Base-by-base conservation (phyloP, 139 green algal species). In the Zygnema circumcarinatum region DNA sequence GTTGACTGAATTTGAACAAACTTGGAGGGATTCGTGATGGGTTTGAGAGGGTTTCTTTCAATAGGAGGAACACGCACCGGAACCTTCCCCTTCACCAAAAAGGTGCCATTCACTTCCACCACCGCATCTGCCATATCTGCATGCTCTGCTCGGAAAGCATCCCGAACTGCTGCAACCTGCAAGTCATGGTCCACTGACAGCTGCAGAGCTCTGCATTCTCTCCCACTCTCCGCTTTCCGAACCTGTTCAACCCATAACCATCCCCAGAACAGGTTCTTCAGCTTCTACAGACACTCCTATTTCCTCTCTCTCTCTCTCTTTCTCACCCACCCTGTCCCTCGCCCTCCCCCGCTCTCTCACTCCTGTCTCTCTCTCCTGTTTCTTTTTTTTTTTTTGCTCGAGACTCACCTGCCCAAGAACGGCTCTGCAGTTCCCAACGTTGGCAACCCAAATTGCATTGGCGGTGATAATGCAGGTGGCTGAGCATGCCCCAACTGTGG, bases 121-220 rank as follows among this genome's bases (percentile, higher is more conserved):
- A 86, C 79, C n/a, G 79, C 79, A 41, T 86, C 79, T 0, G 79
- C 38, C 79, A 76, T 86, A 68, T 86, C 79, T 0, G 42, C 79
- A 38, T 86, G 79, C 52, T 86, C 79, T 39, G 31, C 52, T 0
- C 53, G 52, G 52, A 86, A 86, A 39, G 62, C 74, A 39, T 86
- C 79, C 16, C 79, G 42, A 25, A 86, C 36, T 2, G 47, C n/a
- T 1, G 39, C 29, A 25, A 76, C 42, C 22, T 78, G 35, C 1
- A 86, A 38, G 52, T 86, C 67, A 68, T 86, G 79, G 29, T 86
- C 79, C 79, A 86, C 79, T n/a, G 79, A 86, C 29, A 86, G 52
- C 53, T 86, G 79, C 25, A 86, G 22, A 3, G 79, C 41, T 0
- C 79, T 21, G 32, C 79, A 86, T 39, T 86, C 79, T 39, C 42